phyloP scores from a whole-genome alignment of 2,329 filamentous ascomycete genomes.

The Fusarium cicatricum region DNA sequence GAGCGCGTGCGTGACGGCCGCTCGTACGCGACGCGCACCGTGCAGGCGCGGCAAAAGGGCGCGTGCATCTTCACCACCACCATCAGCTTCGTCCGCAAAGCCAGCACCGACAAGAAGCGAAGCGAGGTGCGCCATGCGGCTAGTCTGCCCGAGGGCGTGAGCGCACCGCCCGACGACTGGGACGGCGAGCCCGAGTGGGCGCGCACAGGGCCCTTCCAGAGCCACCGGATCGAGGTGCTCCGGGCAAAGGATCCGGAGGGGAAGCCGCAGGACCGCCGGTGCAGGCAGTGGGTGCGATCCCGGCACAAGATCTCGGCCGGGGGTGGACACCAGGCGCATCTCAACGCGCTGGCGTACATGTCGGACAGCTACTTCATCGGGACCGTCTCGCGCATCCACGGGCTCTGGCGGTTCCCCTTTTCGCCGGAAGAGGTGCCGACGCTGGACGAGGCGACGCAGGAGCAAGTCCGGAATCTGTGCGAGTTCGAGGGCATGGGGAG shows the following conservation, averaged over 20 bases:
- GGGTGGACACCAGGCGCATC: slow-evolving; percentile 81
- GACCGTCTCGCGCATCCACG: slow-evolving; percentile 82
- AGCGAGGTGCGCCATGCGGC: slow-evolving; percentile 74
- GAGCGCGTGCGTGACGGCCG: slow-evolving; percentile 91
- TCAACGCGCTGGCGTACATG: slow-evolving; percentile 91
- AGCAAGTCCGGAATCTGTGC: slow-evolving; percentile 49
- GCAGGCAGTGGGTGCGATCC: slow-evolving; percentile 78
- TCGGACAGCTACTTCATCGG: slow-evolving; percentile 94
- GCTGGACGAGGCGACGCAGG: slow-evolving; percentile 53
- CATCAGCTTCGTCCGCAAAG: slow-evolving; percentile 81
- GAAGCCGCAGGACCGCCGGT: slow-evolving; percentile 71
- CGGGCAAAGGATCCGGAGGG: slow-evolving; percentile 50
- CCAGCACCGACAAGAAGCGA: slow-evolving; percentile 58
- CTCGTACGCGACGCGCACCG: slow-evolving; percentile 89
- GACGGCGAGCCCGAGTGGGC: slow-evolving; percentile 59
- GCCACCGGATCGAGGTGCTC: slow-evolving; percentile 53
- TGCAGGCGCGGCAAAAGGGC: slow-evolving; percentile 91
- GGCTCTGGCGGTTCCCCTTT: slow-evolving; percentile 76
- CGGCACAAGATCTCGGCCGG: slow-evolving; percentile 75
- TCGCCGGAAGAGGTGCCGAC: slow-evolving; percentile 61
- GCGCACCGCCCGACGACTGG: slow-evolving; percentile 49
- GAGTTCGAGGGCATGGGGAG: slow-evolving; percentile 53
- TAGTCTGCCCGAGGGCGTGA: slow-evolving; percentile 60
- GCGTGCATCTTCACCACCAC: slow-evolving; percentile 95
- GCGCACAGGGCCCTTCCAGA: slow-evolving; percentile 59